Percentiles rank a stretch among this genome's conserved stretches.
Conservation (phyloP, 176 grass and related monocot genomes). For the sorghum (Sorghum bicolor) region DNA sequence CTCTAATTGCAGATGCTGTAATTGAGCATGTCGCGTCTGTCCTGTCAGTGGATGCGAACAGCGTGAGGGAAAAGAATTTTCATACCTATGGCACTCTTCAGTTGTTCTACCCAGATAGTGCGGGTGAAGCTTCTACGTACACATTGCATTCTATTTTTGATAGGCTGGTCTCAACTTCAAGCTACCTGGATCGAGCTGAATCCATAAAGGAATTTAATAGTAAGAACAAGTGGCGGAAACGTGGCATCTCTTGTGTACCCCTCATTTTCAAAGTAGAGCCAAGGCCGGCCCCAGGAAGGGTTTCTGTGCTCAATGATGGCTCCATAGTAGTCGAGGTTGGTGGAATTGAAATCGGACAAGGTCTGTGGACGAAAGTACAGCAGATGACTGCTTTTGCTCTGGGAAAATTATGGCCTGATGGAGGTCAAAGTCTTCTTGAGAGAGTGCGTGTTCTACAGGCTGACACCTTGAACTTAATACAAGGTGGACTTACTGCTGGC, state of each 20-base stretch:
- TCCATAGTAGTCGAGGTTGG: constrained; percentile 83
- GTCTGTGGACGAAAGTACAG: constrained; percentile 87
- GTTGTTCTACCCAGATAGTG: constrained; percentile 47
- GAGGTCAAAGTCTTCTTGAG: constrained; percentile 49
- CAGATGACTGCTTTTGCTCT: constrained; percentile 54
- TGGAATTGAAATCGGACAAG: constrained; percentile 73
- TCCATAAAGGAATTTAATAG: constrained; percentile 47
- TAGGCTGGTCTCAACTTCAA: constrained; percentile 39
- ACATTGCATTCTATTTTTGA: constrained; percentile 68
- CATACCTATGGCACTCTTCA: constrained; percentile 55
- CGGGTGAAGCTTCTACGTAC: constrained; percentile 50
- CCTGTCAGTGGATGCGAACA: constrained; percentile 47
- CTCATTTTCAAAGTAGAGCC: constrained; percentile 37
- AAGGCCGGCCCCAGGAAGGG: constrained; percentile 48
- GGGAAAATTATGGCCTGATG: constrained; percentile 49
- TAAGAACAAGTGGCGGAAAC: constrained; percentile 67
- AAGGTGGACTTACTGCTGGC: constrained; percentile 59
- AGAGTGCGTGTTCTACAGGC: constrained; percentile 66
- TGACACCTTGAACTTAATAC: constrained; percentile 70
- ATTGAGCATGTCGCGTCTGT: constrained; percentile 71
- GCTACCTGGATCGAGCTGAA: constrained; percentile 45
- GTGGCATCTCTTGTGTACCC: constrained; percentile 59
- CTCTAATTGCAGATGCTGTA: constrained; percentile 73
- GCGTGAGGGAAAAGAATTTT: constrained; percentile 60
- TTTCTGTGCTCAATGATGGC: constrained; percentile 70